Evolutionary conservation across 2,329 filamentous ascomycete species (phyloP), one percentile per base, ranked within the genome.

Genomic region (Sporothrix mexicana): DNA sequence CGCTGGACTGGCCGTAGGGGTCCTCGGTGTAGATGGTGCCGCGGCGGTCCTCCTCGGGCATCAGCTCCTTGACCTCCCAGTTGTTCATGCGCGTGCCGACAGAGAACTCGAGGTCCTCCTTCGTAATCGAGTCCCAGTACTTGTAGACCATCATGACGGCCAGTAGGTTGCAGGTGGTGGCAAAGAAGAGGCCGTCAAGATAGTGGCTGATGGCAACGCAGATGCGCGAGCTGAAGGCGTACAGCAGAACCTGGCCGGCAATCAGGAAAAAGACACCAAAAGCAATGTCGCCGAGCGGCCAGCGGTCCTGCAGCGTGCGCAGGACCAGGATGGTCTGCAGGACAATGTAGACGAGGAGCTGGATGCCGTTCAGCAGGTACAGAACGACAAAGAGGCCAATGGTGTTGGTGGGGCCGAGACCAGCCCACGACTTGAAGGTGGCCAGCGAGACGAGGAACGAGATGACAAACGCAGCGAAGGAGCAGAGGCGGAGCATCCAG

Each of bases 141-240:
- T 99, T 99, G 88, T 99, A 99, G 51, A 99, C 91, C 96, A 98
- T 99, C 96, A 99, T 99, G 74, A 99, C 95, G 13, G 91, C 94
- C 59, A 99, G 85, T 61, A 99, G 84, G 80, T 99, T 99, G 85
- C 94, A 96, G 72, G 95, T 91, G 0, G 95, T 98, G 4, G 94
- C 93, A 79, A 99, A 95, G 84, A 98, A 97, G 66, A 98, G 83
- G 0, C 95, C 95, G 79, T 99, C 96, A 67, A 99, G 83, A 80
- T 98, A 99, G 82, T 99, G 96, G 82, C 93, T 91, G 53, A 95
- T 90, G 64, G 89, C 88, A 69, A 91, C 87, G 84, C 96, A 99
- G 78, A 99, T 95, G 75, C 87, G 89, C 76, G 91, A 87, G 83
- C 93, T 96, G 79, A 98, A 93, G 30, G 92, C 94, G 80, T 99